These are phyloP conservation scores for Starmerella lactis-condensi DNA, from an alignment of 805 yeast genomes.

Conservation along the genomic window DNA sequence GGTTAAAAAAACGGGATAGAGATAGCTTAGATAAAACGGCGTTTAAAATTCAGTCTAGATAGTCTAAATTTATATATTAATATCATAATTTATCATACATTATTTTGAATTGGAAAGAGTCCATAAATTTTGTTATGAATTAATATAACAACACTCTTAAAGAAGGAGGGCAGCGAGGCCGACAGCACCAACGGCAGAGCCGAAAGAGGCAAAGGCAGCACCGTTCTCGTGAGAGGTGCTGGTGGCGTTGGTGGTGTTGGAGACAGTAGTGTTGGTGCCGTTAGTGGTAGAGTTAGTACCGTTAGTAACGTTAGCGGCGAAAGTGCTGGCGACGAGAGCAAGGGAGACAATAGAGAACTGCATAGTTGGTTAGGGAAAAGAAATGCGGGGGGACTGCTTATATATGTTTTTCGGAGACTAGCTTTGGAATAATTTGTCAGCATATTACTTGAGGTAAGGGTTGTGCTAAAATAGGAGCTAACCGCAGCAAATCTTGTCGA, in stretches of 20 bases:
- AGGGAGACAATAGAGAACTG: constrained; percentile 14
- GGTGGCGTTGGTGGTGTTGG: constrained; percentile 9
- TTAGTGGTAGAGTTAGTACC: constrained; percentile 20
- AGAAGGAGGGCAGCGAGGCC: constrained; percentile 14
- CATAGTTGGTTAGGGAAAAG: constrained; percentile 4
- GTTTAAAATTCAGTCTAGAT: too few species aligned
- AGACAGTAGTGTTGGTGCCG: constrained; percentile 3
- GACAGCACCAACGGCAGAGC: too few species aligned
- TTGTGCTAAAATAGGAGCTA: too few species aligned
- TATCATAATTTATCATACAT: too few species aligned
- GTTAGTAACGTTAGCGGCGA: constrained; percentile 14
- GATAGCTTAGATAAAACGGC: too few species aligned
- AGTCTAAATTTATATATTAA: too few species aligned
- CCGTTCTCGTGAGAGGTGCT: constrained; percentile 9
- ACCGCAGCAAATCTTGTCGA: too few species aligned
- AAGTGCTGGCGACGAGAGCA: constrained; percentile 12
- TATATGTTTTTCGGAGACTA: not conserved
- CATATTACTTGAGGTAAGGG: too few species aligned
- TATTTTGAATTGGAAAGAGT: too few species aligned
- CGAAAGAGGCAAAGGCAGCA: too few species aligned
- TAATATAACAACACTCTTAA: constrained; percentile 6
- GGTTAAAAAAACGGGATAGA: too few species aligned
- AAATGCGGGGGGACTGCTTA: not conserved
- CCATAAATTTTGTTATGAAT: too few species aligned
- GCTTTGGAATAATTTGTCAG: not conserved